Conservation (phyloP, 2,329 filamentous ascomycete genomes). For the Aulographum hederae region DNA sequence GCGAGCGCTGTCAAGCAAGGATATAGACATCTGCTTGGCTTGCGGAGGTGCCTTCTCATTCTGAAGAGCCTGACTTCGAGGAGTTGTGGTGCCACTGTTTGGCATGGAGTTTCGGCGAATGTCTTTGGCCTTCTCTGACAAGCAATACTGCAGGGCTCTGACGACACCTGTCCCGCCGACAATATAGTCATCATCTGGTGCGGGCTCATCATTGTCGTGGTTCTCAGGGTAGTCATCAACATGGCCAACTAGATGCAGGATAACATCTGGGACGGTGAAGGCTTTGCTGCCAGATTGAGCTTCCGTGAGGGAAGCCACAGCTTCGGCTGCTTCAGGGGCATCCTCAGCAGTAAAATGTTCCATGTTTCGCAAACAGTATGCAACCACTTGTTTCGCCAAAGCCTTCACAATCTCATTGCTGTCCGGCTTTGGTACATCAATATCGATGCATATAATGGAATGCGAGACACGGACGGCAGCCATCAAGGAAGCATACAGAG, state of each 20-base stretch:
- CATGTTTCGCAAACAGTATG: constrained; percentile 84
- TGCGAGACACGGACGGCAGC: constrained; percentile 70
- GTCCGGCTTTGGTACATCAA: constrained; percentile 66
- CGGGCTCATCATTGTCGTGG: constrained; percentile 43
- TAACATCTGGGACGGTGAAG: constrained; percentile 55
- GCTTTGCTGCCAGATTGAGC: constrained; percentile 19
- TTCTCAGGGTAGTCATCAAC: constrained; percentile 30
- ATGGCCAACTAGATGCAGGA: constrained; percentile 73
- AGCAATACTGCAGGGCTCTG: constrained; percentile 77
- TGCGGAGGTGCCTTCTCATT: constrained; percentile 18
- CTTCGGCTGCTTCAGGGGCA: constrained; percentile 17
- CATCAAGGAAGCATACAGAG: constrained; percentile 79
- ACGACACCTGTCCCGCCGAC: constrained; percentile 91
- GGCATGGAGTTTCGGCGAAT: constrained; percentile 19
- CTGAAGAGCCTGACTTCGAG: constrained; percentile 24
- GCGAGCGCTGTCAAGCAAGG: constrained; percentile 67
- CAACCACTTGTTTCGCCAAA: constrained; percentile 83
- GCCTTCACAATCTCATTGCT: constrained; percentile 86
- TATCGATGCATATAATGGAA: constrained; percentile 74
- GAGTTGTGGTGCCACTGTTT: constrained; percentile 35
- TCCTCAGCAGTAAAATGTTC: constrained; percentile 52
- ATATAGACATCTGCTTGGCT: constrained; percentile 85
- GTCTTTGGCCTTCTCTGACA: constrained; percentile 59
- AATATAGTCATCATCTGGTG: constrained; percentile 85
- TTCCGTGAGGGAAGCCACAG: constrained; percentile 22